Percentiles rank a stretch among this genome's conserved stretches.
These are phyloP conservation scores for Neurospora crassa DNA, from an alignment of 2,329 filamentous ascomycete genomes.

Conservation along the genomic window DNA sequence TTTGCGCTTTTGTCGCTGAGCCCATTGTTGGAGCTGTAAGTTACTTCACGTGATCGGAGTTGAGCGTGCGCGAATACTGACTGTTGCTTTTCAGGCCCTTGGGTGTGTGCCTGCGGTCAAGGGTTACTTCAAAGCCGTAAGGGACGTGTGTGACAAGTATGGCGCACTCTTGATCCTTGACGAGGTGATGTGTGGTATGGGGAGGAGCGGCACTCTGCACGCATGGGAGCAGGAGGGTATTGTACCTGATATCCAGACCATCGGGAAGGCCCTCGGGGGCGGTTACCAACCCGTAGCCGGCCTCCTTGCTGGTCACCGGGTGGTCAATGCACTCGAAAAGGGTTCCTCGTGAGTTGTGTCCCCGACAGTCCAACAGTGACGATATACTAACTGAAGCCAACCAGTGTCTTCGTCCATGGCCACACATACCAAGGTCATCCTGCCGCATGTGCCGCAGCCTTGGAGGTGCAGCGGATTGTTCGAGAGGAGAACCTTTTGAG, in stretches of 20 bases:
- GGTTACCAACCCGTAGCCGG: slow-evolving; percentile 53
- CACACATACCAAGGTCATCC: slow-evolving; percentile 44
- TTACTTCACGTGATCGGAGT: slow-evolving; percentile 1
- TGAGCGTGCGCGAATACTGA: not conserved
- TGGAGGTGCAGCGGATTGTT: slow-evolving; percentile 31
- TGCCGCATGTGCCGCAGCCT: slow-evolving; percentile 29
- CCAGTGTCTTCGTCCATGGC: slow-evolving; percentile 45
- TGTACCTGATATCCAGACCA: slow-evolving; percentile 49
- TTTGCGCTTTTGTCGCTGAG: slow-evolving; percentile 66
- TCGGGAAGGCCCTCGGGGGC: slow-evolving; percentile 53
- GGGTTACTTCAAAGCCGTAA: slow-evolving; percentile 46
- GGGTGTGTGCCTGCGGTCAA: slow-evolving; percentile 40
- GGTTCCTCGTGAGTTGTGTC: slow-evolving; percentile 25
- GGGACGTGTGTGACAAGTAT: slow-evolving; percentile 43
- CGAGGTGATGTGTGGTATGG: slow-evolving; percentile 61
- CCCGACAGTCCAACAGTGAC: not conserved
- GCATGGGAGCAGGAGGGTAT: slow-evolving; percentile 54
- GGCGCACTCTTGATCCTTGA: slow-evolving; percentile 47
- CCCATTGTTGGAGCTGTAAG: slow-evolving; percentile 62
- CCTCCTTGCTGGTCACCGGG: slow-evolving; percentile 40
- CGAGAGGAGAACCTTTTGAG: slow-evolving; percentile 24
- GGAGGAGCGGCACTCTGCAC: slow-evolving; percentile 51
- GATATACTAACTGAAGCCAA: not conserved
- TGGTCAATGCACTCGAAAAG: slow-evolving; percentile 37
- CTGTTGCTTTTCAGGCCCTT: slow-evolving; percentile 27